Base-by-base conservation (phyloP, 768 basidiomycete species). In the Kwoniella europaea region DNA sequence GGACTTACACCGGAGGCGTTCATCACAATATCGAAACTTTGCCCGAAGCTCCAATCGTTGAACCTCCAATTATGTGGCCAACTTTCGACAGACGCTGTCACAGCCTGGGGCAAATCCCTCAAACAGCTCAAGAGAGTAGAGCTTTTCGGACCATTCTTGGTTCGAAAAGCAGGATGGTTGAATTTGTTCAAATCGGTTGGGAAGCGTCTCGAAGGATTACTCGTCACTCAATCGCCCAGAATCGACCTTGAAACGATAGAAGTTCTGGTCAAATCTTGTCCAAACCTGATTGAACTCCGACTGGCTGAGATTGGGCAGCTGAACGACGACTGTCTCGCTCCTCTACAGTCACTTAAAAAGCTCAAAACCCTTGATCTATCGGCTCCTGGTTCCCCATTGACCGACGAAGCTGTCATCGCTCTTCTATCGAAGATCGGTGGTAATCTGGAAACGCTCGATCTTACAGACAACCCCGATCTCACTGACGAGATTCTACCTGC, bases 21-120 rank as follows among this genome's bases (percentile, higher is more conserved):
- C 55, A 85, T 86, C 50, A 88, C 91, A 0, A 87, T 98, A 10
- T 89, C 89, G 0, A 86, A 87, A 54, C 89, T 97, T 62, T 98
- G 95, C 81, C 92, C 93, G 0, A 92, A 91, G 75, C 86, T 99
- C 35, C 89, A 89, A 0, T 86, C 85, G 15, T 87, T 99, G 10
- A 88, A 90, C 0, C 89, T 99, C 18, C 91, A 94, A 76, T 90
- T 89, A 74, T 98, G 95, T 73, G 96, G 96, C 4, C 89, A 90
- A 43, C 87, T 98, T 69, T 87, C 91, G 64, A 87, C 27, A 12
- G 71, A 81, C 20, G 74, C 79, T 0, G 27, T 85, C 20, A 63
- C 67, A 18, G 56, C 68, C 5, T 92, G 92, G 87, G 86, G 86
- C 53, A 86, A 83, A 4, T 87, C 87, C 0, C 86, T 99, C 41